Conservation (phyloP, 176 grass and related monocot species). For the Triticum turgidum region DNA sequence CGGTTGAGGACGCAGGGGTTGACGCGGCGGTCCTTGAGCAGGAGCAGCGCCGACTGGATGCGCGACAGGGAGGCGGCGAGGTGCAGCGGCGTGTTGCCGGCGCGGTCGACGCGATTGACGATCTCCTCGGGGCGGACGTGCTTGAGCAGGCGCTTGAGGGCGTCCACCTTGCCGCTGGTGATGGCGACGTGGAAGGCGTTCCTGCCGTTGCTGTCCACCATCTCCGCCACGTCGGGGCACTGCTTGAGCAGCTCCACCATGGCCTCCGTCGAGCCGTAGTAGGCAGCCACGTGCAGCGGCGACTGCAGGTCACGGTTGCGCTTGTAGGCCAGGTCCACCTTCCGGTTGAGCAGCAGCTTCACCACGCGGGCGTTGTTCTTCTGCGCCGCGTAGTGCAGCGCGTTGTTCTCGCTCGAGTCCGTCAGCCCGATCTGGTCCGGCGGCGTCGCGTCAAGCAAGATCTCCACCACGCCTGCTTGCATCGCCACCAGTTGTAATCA, state of each 20-base stretch:
- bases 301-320: neutral
- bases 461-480: constrained; percentile 51
- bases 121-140: constrained; percentile 32
- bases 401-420: constrained; percentile 45
- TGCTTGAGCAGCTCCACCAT: constrained; percentile 48
- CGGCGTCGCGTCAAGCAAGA: constrained; percentile 28
- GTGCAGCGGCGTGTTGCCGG: constrained; percentile 63
- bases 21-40: constrained; percentile 24
- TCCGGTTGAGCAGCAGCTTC: constrained; percentile 38
- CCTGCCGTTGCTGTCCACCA: constrained; percentile 22
- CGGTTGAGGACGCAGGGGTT: constrained; percentile 34
- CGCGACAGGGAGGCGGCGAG: constrained; percentile 36
- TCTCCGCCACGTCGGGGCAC: constrained; percentile 51
- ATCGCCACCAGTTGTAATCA: neutral
- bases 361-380: constrained; percentile 47
- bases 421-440: constrained; percentile 30
- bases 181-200: constrained; percentile 56
- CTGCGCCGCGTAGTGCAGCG: constrained; percentile 70
- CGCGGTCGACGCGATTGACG: constrained; percentile 30
- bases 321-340: constrained; percentile 43
- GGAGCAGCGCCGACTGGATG: constrained; percentile 32
- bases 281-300: constrained; percentile 53
- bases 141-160: constrained; percentile 48
- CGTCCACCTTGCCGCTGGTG: constrained; percentile 26
- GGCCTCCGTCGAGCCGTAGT: constrained; percentile 36